phyloP scores from a whole-genome alignment of 2,329 filamentous ascomycete species.

The Hypoxylon sp. region DNA sequence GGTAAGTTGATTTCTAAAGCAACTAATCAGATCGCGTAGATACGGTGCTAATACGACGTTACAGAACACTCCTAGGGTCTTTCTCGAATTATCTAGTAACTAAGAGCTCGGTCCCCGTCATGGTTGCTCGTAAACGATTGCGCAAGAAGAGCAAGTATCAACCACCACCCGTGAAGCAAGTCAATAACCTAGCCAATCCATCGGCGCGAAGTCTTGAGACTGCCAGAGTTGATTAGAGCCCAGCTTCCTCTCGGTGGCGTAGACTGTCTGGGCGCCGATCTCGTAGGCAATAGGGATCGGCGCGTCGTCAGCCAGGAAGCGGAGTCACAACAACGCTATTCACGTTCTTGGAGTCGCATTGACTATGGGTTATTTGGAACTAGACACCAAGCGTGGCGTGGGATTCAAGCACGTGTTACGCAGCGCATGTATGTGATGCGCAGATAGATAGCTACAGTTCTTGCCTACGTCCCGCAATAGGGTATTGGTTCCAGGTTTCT shows the following conservation, averaged over 20 bases:
- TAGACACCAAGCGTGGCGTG: constrained; percentile 2
- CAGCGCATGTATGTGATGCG: constrained; percentile 11
- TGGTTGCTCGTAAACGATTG: constrained; percentile 94
- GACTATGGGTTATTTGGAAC: not conserved
- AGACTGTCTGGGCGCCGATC: not conserved
- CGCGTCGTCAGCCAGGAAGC: not conserved
- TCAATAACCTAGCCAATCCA: constrained; percentile 85
- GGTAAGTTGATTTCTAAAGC: constrained; percentile 70
- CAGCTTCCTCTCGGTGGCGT: not conserved
- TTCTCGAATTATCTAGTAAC: constrained; percentile 98
- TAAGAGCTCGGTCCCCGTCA: constrained; percentile 96
- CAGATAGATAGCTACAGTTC: constrained; percentile 13
- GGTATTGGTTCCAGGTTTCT: not conserved
- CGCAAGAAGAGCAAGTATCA: constrained; percentile 89
- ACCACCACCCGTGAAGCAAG: constrained; percentile 77
- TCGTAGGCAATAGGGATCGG: constrained; percentile 4
- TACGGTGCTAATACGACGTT: constrained; percentile 13
- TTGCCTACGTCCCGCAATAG: constrained; percentile 1
- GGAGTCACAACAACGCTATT: constrained; percentile 4
- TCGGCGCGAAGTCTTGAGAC: constrained; percentile 75
- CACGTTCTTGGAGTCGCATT: constrained; percentile 5
- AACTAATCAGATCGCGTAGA: not conserved
- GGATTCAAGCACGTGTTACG: constrained; percentile 8
- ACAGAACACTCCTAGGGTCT: constrained; percentile 90
- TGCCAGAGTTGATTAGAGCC: constrained; percentile 79